Base-by-base conservation (phyloP, 805 yeast species). In the Hanseniaspora thailandica region DNA sequence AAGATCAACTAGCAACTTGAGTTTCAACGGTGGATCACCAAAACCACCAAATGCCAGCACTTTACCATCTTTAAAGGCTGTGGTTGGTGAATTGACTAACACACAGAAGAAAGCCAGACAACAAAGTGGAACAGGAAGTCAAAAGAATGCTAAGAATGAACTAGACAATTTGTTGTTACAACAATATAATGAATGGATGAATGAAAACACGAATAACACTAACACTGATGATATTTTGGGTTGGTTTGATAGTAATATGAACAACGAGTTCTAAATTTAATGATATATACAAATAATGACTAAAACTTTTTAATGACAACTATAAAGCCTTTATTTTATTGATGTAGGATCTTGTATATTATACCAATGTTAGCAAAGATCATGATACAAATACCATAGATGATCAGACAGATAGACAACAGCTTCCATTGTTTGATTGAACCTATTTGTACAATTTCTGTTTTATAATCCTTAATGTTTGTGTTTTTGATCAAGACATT, bases 171-270 rank as follows among this genome's bases (percentile, higher is more conserved):
- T 84, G 59, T 80, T 84, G 67, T 87, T 83, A 63, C 87, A 83
- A 64, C 93, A 85, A 59, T 84, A 88, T 26, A 79, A 82, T 33
- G 89, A 87, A 30, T 86, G 95, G 95, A 76, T 82, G 63, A 88
- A 86, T 62, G 82, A 80, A 31, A 86, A 81, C 45, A 34, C 35
- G 2, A 50, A 50, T n/a, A 50, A 43, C 23, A 60, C 63, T n/a
- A 61, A 60, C 47, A 62, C 63, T 12, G 97, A 89, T 62, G 97
- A 89, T 63, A 84, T 89, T 61, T 70, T 89, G 45, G 97, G 97
- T 12, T 89, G 96, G 96, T 84, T 89, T 71, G 95, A 86, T 63
- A 80, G 81, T 65, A 83, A 83, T 61, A 78, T 77, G 82, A 80
- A 78, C 3, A 82, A 81, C 0, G 82, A 76, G 56, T 78, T 79